Evolutionary conservation across 192 early-diverging fungal genomes (phyloP).

Genomic region (Geranomyces michiganensis): DNA sequence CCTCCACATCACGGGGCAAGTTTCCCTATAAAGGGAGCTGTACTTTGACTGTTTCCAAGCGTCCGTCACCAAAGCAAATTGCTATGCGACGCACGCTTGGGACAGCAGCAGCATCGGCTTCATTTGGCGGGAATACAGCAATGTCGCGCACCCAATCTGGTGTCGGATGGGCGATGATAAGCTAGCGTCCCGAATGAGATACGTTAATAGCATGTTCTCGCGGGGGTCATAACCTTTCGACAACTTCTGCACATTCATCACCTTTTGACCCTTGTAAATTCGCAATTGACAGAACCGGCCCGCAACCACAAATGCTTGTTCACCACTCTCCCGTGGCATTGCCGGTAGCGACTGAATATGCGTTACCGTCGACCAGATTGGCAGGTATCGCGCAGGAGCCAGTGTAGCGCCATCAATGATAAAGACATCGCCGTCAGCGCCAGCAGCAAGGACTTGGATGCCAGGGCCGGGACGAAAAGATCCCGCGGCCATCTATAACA

Average conservation of each 20-base stretch:
- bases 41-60: background rate
- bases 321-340: background rate
- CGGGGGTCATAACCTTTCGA: too few species aligned
- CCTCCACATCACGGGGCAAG: too few species aligned
- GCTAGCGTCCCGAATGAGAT: background rate
- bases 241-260: background rate
- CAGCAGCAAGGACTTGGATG: slow-evolving; percentile 2
- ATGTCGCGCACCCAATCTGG: background rate
- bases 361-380: slow-evolving; percentile 4
- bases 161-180: background rate
- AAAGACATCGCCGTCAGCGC: background rate
- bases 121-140: too few species aligned
- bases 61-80: background rate
- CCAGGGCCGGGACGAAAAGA: background rate
- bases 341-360: background rate
- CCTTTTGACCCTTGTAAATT: slow-evolving; percentile 4
- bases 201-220: too few species aligned
- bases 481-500: slow-evolving; percentile 2
- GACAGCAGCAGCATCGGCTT: background rate
- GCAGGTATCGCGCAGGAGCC: background rate
- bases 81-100: background rate
- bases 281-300: background rate
- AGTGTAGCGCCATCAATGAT: background rate
- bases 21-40: too few species aligned
- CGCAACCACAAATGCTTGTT: background rate